A percentile compares a stretch with the other conserved stretches of the same genome.
Evolutionary conservation across 208 protist genomes (phyloP).

Genomic region (Acanthamoeba lenticulata): DNA sequence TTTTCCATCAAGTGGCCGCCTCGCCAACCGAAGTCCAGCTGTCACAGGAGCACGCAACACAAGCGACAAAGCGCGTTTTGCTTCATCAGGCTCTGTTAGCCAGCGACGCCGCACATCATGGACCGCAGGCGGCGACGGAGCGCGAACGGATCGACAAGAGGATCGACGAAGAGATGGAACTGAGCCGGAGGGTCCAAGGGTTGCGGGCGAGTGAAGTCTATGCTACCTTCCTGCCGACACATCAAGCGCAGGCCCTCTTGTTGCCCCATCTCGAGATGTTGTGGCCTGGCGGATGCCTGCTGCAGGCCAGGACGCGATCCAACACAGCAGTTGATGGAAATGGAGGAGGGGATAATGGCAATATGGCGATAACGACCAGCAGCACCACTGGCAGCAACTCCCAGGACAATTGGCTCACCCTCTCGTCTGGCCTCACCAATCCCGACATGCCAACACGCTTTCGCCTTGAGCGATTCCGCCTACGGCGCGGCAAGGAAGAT

Average conservation of each 20-base stretch:
- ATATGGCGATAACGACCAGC: too few species aligned
- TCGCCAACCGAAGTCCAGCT: not conserved
- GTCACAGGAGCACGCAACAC: not conserved
- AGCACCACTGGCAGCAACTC: not conserved
- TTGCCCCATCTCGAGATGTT: slow-evolving; percentile 6
- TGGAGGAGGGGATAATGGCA: not conserved
- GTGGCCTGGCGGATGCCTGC: slow-evolving; percentile 22
- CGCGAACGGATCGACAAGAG: slow-evolving; percentile 16
- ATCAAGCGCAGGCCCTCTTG: not conserved
- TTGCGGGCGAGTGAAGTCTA: not conserved
- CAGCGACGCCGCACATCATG: not conserved
- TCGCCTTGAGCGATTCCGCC: not conserved
- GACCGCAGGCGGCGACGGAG: not conserved
- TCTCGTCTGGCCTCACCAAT: slow-evolving; percentile 4
- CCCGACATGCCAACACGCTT: slow-evolving; percentile 29
- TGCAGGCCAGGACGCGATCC: not conserved
- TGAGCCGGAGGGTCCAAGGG: not conserved
- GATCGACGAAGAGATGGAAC: not conserved
- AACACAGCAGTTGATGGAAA: not conserved
- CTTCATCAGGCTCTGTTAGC: not conserved
- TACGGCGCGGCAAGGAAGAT: not conserved
- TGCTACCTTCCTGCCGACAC: not conserved
- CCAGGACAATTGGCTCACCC: not conserved
- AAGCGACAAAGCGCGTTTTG: not conserved
- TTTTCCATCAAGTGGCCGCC: not conserved